Conservation (phyloP, 441 rosid genomes). For the Bocquillonia castaneifolia region DNA sequence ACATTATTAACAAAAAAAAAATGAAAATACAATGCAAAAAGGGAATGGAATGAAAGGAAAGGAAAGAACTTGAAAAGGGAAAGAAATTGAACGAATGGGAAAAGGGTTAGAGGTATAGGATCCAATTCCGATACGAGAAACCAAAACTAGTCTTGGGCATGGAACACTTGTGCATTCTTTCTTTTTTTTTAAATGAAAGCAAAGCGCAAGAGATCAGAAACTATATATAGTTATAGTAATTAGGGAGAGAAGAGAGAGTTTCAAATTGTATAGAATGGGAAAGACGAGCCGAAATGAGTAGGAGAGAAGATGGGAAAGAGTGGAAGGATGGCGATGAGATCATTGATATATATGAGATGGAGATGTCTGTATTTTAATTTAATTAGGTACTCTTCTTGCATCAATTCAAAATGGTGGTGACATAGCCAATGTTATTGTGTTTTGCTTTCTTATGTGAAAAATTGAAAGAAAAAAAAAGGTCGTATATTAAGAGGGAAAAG, state of each 20-base stretch:
- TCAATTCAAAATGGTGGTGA: neutral
- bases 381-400: too few species aligned
- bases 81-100: conserved; percentile 26
- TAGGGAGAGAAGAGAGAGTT: neutral
- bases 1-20: neutral
- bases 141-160: conserved; percentile 49
- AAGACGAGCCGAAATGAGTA: conserved; percentile 9
- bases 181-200: neutral
- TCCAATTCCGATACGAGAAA: conserved; percentile 35
- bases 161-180: conserved; percentile 52
- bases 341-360: conserved; percentile 26
- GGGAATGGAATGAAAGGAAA: too few species aligned
- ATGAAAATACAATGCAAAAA: neutral
- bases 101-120: conserved; percentile 29
- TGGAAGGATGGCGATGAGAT: conserved; percentile 37
- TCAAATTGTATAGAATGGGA: neutral
- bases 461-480: too few species aligned
- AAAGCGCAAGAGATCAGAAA: neutral
- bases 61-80: conserved; percentile 51
- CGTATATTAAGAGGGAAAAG: too few species aligned
- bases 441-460: too few species aligned
- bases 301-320: neutral
- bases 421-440: too few species aligned
- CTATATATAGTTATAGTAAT: neutral
- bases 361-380: conserved; percentile 17